Conservation (phyloP, 2,329 filamentous ascomycete genomes). For the Beauveria medogensis region DNA sequence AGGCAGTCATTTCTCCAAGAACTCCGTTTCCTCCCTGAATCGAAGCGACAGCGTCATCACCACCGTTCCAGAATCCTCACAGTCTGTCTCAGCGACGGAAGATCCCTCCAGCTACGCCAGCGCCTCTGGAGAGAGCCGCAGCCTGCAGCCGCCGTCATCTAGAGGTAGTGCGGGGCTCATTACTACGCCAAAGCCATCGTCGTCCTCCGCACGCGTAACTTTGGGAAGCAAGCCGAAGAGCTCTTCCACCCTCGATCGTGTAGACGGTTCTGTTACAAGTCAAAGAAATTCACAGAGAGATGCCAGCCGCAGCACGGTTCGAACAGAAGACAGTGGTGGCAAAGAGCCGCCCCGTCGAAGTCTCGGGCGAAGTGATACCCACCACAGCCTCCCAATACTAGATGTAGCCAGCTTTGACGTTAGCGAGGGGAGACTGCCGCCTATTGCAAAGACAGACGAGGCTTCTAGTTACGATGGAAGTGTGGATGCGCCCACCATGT, state of each 20-base stretch:
- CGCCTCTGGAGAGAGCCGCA: constrained; percentile 7
- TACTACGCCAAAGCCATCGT: constrained; percentile 34
- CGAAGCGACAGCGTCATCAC: constrained; percentile 31
- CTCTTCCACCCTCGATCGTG: constrained; percentile 32
- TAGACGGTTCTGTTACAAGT: constrained; percentile 42
- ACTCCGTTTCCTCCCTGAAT: constrained; percentile 31
- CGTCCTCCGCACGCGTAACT: constrained; percentile 27
- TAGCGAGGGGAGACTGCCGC: constrained; percentile 27
- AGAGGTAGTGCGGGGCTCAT: constrained; percentile 38
- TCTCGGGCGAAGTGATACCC: constrained; percentile 34
- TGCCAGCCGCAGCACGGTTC: constrained; percentile 31
- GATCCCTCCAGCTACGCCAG: constrained; percentile 3
- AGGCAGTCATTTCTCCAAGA: constrained; percentile 33
- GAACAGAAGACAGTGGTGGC: constrained; percentile 35
- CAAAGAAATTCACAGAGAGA: constrained; percentile 45
- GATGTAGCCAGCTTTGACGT: constrained; percentile 33
- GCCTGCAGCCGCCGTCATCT: constrained; percentile 27
- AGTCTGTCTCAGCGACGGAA: neutral
- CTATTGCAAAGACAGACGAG: constrained; percentile 33
- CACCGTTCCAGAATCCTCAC: constrained; percentile 6
- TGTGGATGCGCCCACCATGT: constrained; percentile 28
- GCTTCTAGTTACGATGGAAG: constrained; percentile 37
- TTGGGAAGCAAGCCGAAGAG: constrained; percentile 36
- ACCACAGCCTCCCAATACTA: constrained; percentile 26
- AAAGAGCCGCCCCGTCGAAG: constrained; percentile 31